These are phyloP conservation scores for Calocybe cyanea DNA, from an alignment of 768 basidiomycete species.

Conservation along the genomic window DNA sequence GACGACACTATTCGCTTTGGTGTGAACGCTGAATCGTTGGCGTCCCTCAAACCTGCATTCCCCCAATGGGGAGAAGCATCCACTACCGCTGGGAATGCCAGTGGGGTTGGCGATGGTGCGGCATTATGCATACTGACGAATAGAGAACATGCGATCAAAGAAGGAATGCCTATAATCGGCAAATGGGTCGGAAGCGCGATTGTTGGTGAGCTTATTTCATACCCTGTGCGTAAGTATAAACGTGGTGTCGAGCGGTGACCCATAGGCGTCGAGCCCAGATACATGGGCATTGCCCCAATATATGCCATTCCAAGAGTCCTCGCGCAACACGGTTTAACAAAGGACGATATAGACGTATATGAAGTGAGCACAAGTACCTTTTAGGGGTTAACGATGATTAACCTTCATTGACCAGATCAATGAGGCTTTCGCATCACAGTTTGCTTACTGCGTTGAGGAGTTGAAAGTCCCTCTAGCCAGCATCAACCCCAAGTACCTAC, in stretches of 20 bases:
- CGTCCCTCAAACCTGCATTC: conserved; percentile 83
- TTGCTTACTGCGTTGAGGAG: conserved; percentile 87
- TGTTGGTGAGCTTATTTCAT: conserved; percentile 16
- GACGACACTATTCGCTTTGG: conserved; percentile 90
- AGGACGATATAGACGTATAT: conserved; percentile 73
- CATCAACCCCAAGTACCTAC: conserved; percentile 75
- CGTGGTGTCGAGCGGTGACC: background rate
- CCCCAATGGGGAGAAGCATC: conserved; percentile 67
- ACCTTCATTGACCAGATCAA: conserved; percentile 53
- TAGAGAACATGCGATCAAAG: conserved; percentile 51
- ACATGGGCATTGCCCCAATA: conserved; percentile 78
- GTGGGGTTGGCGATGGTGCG: conserved; percentile 91
- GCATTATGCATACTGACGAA: conserved; percentile 38
- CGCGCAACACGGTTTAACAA: conserved; percentile 53
- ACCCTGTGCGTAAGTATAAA: conserved; percentile 1
- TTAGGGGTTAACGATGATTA: background rate
- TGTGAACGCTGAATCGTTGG: conserved; percentile 73
- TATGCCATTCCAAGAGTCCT: conserved; percentile 70
- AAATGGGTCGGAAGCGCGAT: conserved; percentile 46
- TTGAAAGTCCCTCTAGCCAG: conserved; percentile 72
- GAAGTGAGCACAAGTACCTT: conserved; percentile 43
- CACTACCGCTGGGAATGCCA: conserved; percentile 84
- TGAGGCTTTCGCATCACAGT: conserved; percentile 91
- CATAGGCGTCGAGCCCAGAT: conserved; percentile 67
- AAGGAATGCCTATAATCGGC: conserved; percentile 56